Conservation (phyloP, 1,284 basidiomycete genomes). For the Cutaneotrichosporon cyanovorans region DNA sequence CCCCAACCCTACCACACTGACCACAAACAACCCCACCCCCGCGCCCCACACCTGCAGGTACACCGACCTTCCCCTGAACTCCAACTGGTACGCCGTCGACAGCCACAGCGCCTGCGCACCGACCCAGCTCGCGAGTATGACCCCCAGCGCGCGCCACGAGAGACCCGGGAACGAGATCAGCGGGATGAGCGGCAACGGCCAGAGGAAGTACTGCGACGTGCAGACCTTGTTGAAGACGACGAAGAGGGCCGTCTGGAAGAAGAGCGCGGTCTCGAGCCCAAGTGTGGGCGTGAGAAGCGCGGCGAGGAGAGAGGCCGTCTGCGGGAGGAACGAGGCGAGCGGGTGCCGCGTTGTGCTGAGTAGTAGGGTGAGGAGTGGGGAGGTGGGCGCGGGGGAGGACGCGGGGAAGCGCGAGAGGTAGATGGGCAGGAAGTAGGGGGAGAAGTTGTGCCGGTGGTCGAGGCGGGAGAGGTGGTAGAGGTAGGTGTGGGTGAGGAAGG, state of each 20-base stretch:
- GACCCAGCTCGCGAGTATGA: conserved; percentile 61
- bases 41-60: conserved; percentile 69
- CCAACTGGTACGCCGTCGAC: conserved; percentile 73
- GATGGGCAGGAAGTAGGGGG: conserved; percentile 90
- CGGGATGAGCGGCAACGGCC: conserved; percentile 90
- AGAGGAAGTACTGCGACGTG: conserved; percentile 98
- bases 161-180: conserved; percentile 62
- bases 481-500: conserved; percentile 87
- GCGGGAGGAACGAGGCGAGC: conserved; percentile 47
- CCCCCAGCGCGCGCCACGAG: conserved; percentile 47
- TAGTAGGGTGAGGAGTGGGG: not conserved
- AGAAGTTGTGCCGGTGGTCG: conserved; percentile 98
- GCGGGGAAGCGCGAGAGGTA: conserved; percentile 55
- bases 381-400: not conserved
- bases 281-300: conserved; percentile 39
- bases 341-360: conserved; percentile 29
- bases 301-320: conserved; percentile 36
- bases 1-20: conserved; percentile 48
- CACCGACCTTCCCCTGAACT: conserved; percentile 69
- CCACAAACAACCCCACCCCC: conserved; percentile 63
- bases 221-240: conserved; percentile 97
- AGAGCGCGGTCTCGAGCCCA: conserved; percentile 62
- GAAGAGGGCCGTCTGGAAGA: conserved; percentile 82
- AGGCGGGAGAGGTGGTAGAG: conserved; percentile 84
- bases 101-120: conserved; percentile 72